phyloP scores from a whole-genome alignment of 164 flowering plant species.

The Houttuynia cordata region DNA sequence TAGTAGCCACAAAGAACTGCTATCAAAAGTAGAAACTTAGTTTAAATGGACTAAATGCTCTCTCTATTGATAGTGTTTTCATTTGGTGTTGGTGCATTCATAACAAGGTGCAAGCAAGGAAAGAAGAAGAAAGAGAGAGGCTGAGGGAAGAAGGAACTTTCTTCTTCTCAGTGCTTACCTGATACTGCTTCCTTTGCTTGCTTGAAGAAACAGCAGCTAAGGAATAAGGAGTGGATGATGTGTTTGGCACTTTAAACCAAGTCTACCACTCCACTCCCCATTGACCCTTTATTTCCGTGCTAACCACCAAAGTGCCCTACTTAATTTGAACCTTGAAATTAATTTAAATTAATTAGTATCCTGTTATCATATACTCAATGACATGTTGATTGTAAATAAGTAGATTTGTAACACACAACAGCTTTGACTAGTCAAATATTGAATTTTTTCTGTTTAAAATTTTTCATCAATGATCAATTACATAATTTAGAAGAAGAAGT shows the following conservation, averaged over 20 bases:
- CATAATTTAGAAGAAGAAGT: background rate
- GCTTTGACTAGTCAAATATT: no score
- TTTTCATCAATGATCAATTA: no score
- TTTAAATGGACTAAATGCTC: constrained; percentile 1
- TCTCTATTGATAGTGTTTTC: background rate
- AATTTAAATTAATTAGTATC: no score
- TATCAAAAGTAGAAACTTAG: constrained; percentile 22
- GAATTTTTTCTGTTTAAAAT: no score
- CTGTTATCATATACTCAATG: background rate
- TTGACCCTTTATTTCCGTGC: constrained; percentile 5
- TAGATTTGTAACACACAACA: no score
- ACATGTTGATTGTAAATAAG: no score
- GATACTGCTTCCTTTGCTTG: constrained; percentile 12
- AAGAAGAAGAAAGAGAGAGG: background rate
- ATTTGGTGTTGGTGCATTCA: background rate
- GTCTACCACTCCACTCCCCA: constrained; percentile 2
- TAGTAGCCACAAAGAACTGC: constrained; percentile 17
- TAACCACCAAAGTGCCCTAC: constrained; percentile 8
- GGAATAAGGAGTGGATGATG: constrained; percentile 5
- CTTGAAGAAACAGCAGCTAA: background rate
- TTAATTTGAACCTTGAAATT: background rate
- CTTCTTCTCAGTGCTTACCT: constrained; percentile 4
- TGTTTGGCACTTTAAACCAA: constrained; percentile 5
- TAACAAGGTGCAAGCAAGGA: background rate
- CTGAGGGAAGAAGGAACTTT: background rate